phyloP scores from a whole-genome alignment of 2,329 filamentous ascomycete species.

The Sporothrix inflata region DNA sequence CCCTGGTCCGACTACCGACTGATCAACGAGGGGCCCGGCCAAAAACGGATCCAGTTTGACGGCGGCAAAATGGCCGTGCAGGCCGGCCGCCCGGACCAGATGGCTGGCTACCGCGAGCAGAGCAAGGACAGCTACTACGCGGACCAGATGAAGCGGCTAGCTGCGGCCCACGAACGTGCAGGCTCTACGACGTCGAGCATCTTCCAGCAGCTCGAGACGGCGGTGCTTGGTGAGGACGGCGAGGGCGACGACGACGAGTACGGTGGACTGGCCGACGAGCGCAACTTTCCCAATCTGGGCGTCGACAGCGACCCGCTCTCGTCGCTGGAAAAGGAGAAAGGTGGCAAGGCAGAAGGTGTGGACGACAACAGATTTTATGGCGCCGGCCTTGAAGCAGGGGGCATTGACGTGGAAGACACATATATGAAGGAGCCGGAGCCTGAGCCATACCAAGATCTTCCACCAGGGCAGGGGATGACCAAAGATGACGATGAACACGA shows the following conservation, averaged over 20 bases:
- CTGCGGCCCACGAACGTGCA: constrained; percentile 31
- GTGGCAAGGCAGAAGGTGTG: not conserved
- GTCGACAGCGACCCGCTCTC: constrained; percentile 1
- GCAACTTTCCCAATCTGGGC: not conserved
- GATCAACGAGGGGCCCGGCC: constrained; percentile 79
- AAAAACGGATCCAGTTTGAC: constrained; percentile 71
- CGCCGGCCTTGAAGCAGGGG: not conserved
- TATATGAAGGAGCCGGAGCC: not conserved
- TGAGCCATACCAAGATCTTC: constrained; percentile 1
- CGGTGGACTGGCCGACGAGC: not conserved
- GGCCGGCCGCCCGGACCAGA: constrained; percentile 65
- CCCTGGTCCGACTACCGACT: constrained; percentile 87
- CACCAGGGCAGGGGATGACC: not conserved
- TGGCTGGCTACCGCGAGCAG: constrained; percentile 75
- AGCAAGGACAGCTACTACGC: constrained; percentile 83
- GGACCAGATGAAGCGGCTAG: constrained; percentile 60
- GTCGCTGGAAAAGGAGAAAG: not conserved
- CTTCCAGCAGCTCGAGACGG: constrained; percentile 25
- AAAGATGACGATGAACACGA: not conserved
- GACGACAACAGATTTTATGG: not conserved
- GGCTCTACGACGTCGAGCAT: not conserved
- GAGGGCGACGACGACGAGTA: not conserved
- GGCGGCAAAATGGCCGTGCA: constrained; percentile 69
- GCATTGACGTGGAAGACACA: not conserved
- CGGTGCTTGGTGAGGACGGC: not conserved